Conservation (phyloP, 805 yeast genomes). For the Ogataea pilisensis region DNA sequence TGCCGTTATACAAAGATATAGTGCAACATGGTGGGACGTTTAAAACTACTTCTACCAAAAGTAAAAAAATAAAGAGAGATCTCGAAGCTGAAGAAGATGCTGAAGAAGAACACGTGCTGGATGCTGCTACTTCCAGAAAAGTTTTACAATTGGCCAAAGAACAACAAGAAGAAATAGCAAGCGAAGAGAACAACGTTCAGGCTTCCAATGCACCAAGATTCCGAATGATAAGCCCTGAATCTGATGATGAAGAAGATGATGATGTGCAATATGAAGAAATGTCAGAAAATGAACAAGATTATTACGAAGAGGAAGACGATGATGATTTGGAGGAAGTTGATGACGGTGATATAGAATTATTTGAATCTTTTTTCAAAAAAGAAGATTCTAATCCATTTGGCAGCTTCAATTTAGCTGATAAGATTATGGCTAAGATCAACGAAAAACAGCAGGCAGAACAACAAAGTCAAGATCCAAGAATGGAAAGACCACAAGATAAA, state of each 20-base stretch:
- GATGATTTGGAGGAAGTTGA: conserved; percentile 57
- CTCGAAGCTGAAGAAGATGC: conserved; percentile 40
- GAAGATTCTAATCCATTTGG: conserved; percentile 31
- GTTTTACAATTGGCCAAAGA: conserved; percentile 86
- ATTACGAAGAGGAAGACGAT: conserved; percentile 49
- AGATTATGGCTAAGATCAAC: conserved; percentile 83
- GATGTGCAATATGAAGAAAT: conserved; percentile 27
- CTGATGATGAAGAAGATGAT: conserved; percentile 31
- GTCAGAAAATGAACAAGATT: conserved; percentile 36
- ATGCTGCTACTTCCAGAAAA: conserved; percentile 77
- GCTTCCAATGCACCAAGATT: conserved; percentile 27
- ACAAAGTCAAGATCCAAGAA: conserved; percentile 21
- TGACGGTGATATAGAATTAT: conserved; percentile 79
- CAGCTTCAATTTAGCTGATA: conserved; percentile 78
- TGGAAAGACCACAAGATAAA: conserved; percentile 52
- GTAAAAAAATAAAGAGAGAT: conserved; percentile 17
- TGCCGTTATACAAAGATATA: conserved; percentile 75
- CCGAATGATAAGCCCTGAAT: conserved; percentile 32
- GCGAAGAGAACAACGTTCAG: conserved; percentile 46
- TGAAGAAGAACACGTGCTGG: conserved; percentile 62
- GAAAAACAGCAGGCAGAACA: conserved; percentile 45
- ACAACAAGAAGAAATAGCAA: conserved; percentile 87
- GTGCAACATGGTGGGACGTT: conserved; percentile 57
- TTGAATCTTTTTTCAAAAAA: conserved; percentile 65
- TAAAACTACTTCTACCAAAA: conserved; percentile 16